Evolutionary conservation across 2,329 filamentous ascomycete species (phyloP).

Genomic region (Coniochaeta pulveracea): DNA sequence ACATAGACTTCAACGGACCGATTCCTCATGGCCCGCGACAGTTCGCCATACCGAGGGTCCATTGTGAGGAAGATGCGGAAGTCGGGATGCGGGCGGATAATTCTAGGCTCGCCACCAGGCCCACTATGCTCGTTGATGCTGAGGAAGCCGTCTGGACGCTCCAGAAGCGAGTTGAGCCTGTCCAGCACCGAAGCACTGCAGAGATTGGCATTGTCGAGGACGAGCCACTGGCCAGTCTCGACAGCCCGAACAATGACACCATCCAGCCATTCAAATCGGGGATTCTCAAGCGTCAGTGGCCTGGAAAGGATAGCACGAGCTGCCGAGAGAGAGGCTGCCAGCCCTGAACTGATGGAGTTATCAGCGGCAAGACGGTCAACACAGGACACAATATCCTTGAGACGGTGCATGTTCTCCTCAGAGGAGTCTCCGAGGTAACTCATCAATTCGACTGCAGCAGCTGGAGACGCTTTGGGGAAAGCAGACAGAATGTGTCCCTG

Average conservation of each 20-base stretch:
- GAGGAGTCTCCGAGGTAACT: constrained; percentile 32
- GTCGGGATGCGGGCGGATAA: constrained; percentile 71
- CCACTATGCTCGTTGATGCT: constrained; percentile 91
- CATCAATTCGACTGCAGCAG: constrained; percentile 36
- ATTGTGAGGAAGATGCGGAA: constrained; percentile 93
- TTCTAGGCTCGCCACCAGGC: constrained; percentile 65
- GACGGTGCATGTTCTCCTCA: constrained; percentile 22
- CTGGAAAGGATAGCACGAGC: constrained; percentile 38
- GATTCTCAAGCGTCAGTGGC: constrained; percentile 51
- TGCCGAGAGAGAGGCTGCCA: constrained; percentile 34
- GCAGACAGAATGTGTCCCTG: constrained; percentile 36
- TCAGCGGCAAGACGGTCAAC: constrained; percentile 27
- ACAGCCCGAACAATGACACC: constrained; percentile 83
- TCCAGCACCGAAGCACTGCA: constrained; percentile 93
- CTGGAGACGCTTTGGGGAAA: constrained; percentile 33
- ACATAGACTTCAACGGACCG: constrained; percentile 84
- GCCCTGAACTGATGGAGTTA: constrained; percentile 29
- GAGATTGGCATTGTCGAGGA: constrained; percentile 94
- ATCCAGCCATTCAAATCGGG: constrained; percentile 92
- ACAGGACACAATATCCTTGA: constrained; percentile 24
- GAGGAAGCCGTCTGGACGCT: constrained; percentile 69
- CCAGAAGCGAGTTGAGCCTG: constrained; percentile 84
- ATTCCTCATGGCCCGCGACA: constrained; percentile 95
- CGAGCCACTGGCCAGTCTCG: constrained; percentile 78
- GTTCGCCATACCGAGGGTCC: constrained; percentile 82